These are phyloP conservation scores for Trichoderma atrobrunneum DNA, from an alignment of 2,329 filamentous ascomycete genomes.

Conservation along the genomic window DNA sequence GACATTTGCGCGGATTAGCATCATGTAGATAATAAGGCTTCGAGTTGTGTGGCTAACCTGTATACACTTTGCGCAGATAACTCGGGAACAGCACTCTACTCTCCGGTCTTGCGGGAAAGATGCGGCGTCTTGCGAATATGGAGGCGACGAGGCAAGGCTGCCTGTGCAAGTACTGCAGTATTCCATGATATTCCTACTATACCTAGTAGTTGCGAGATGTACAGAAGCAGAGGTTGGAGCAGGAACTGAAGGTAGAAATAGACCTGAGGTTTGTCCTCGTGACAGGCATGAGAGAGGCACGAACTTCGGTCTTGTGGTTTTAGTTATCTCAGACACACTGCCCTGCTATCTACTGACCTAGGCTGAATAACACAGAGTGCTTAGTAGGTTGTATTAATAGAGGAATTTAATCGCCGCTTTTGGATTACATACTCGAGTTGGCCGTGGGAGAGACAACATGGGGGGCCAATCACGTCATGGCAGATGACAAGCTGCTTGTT, in stretches of 20 bases:
- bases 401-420: not conserved
- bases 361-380: not conserved
- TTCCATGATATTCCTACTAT: constrained; percentile 30
- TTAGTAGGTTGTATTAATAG: not conserved
- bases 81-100: constrained; percentile 66
- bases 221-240: not conserved
- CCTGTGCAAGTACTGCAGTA: constrained; percentile 70
- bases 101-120: constrained; percentile 57
- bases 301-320: not conserved
- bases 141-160: constrained; percentile 54
- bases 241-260: not conserved
- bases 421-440: constrained; percentile 1
- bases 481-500: not conserved
- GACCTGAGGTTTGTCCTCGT: not conserved
- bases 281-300: not conserved
- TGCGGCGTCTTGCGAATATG: constrained; percentile 55
- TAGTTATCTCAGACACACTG: not conserved
- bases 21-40: not conserved
- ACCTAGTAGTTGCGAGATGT: not conserved
- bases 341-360: not conserved
- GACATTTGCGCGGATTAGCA: constrained; percentile 18
- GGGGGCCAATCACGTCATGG: constrained; percentile 14
- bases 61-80: constrained; percentile 71
- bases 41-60: constrained; percentile 36
- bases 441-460: not conserved